phyloP scores from a whole-genome alignment of 345 rosid species.

The Eucalyptus guilfoylei region DNA sequence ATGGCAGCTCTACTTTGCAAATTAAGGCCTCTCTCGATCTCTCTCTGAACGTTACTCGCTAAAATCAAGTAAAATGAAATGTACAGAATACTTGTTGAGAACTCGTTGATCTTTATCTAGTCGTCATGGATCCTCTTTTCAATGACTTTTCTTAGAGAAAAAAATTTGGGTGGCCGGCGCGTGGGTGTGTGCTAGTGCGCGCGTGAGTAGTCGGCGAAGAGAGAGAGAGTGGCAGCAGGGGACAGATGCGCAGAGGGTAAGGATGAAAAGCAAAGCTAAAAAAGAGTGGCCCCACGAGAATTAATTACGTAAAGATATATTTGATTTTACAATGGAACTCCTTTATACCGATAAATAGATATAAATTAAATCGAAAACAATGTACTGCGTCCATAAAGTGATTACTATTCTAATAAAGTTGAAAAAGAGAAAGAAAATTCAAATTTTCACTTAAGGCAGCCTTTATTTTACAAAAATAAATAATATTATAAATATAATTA shows the following conservation, averaged over 20 bases:
- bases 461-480: too few species aligned
- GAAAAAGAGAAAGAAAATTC: too few species aligned
- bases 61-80: not conserved
- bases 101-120: not conserved
- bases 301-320: too few species aligned
- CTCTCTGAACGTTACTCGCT: not conserved
- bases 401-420: too few species aligned
- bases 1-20: not conserved
- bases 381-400: too few species aligned
- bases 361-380: too few species aligned
- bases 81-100: too few species aligned
- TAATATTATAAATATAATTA: too few species aligned
- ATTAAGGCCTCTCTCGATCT: not conserved
- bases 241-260: rapidly evolving
- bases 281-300: rapidly evolving
- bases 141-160: not conserved
- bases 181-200: not conserved
- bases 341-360: too few species aligned
- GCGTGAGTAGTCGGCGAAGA: not conserved
- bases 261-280: not conserved
- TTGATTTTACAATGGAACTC: not conserved
- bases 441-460: too few species aligned
- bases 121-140: not conserved
- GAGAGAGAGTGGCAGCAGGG: not conserved
- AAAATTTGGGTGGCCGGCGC: not conserved